These are phyloP conservation scores for Reticulascus tulasneorum DNA, from an alignment of 2,329 filamentous ascomycete genomes.

Conservation along the genomic window DNA sequence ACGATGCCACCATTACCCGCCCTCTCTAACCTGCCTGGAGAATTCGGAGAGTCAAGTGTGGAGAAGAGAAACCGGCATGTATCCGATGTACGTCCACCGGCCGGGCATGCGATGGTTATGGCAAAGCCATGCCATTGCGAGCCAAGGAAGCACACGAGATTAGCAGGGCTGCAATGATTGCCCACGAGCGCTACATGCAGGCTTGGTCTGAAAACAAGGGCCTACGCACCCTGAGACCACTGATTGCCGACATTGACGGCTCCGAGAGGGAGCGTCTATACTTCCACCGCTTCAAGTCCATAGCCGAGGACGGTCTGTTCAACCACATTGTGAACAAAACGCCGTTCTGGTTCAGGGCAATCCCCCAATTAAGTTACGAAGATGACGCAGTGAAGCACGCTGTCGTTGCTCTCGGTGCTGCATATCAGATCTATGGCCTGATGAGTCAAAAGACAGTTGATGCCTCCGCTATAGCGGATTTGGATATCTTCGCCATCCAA, in stretches of 20 bases:
- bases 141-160: not conserved
- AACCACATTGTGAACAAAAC: conserved; percentile 23
- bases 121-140: conserved; percentile 8
- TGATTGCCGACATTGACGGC: conserved; percentile 31
- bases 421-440: conserved; percentile 23
- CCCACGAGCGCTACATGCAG: conserved; percentile 1
- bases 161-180: not conserved
- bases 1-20: too few relatives aligned
- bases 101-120: conserved; percentile 32
- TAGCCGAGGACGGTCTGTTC: conserved; percentile 23
- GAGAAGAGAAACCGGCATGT: conserved; percentile 29
- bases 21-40: conserved; percentile 16
- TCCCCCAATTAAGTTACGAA: conserved; percentile 24
- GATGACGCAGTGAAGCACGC: conserved; percentile 28
- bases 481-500: conserved; percentile 32
- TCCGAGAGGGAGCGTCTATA: conserved; percentile 28
- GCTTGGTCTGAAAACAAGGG: not conserved
- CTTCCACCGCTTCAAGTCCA: conserved; percentile 29
- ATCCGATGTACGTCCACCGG: conserved; percentile 28
- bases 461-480: conserved; percentile 17
- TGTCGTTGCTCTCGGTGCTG: conserved; percentile 28
- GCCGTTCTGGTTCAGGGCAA: conserved; percentile 25
- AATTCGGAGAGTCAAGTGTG: conserved; percentile 32
- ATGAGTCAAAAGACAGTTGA: too few relatives aligned
- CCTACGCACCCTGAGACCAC: conserved; percentile 20